Evolutionary conservation across 73 alveolate species (phyloP).

Genomic region (Tetrahymena elliotti): DNA sequence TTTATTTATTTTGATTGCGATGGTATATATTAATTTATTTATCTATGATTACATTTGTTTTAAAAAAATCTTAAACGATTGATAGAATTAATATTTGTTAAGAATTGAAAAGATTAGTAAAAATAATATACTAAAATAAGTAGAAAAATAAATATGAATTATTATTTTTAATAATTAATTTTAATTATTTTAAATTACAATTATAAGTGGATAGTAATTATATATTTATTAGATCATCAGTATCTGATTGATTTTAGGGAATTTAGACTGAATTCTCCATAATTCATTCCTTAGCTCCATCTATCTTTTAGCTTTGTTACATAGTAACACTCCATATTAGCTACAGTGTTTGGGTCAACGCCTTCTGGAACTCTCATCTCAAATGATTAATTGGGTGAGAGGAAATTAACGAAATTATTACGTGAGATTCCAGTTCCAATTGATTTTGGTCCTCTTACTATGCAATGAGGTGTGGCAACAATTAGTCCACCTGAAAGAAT

Average conservation of each 20-base stretch:
- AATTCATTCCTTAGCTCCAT: constrained; percentile 26
- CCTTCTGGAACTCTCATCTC: constrained; percentile 33
- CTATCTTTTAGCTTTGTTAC: constrained; percentile 19
- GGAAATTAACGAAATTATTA: neutral
- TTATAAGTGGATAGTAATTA: no score
- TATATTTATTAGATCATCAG: no score
- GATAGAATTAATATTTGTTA: no score
- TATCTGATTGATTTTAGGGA: constrained; percentile 2
- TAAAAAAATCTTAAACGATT: no score
- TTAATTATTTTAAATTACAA: no score
- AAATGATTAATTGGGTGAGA: neutral
- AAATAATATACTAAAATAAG: no score
- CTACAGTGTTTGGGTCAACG: neutral
- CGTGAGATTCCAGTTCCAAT: constrained; percentile 1
- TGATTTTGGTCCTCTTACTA: constrained; percentile 44
- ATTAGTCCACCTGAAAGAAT: constrained; percentile 66
- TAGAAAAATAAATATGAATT: no score
- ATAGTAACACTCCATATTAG: constrained; percentile 22
- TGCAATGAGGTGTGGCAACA: constrained; percentile 74
- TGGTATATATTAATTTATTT: no score
- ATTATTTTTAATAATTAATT: no score
- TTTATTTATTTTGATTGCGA: no score
- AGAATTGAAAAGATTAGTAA: no score
- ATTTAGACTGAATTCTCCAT: constrained; percentile 20
- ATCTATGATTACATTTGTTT: no score